Conservation (phyloP, 2,329 filamentous ascomycete genomes). For the Pseudogymnoascus sp. region DNA sequence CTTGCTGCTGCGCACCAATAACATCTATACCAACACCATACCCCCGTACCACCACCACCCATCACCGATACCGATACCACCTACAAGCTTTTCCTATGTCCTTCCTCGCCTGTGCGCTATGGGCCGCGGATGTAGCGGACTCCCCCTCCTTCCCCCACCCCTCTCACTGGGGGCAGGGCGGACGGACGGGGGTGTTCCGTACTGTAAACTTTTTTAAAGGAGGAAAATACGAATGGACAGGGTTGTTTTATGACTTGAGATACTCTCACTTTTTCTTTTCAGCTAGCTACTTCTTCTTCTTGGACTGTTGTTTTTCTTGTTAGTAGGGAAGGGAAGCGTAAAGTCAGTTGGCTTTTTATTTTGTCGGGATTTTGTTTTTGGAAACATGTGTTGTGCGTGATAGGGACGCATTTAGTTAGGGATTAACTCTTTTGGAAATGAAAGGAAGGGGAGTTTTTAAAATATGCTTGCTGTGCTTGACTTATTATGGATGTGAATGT, state of each 20-base stretch:
- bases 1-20: background rate
- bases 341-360: no score
- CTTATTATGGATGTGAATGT: no score
- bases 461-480: no score
- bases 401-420: no score
- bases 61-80: background rate
- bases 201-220: background rate
- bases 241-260: slow-evolving; percentile 2
- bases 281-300: no score
- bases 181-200: background rate
- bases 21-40: background rate
- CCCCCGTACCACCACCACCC: background rate
- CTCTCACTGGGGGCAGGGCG: background rate
- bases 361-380: no score
- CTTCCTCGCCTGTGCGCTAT: background rate
- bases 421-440: no score
- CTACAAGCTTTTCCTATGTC: background rate
- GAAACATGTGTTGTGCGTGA: no score
- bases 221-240: background rate
- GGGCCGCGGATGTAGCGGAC: background rate
- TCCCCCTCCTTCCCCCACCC: no score
- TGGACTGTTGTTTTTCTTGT: no score
- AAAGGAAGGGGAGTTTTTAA: no score
- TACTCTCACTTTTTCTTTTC: background rate
- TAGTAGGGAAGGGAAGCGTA: no score